These are phyloP conservation scores for Suhomyces kunorum DNA, from an alignment of 1,139 yeast genomes.

Conservation along the genomic window DNA sequence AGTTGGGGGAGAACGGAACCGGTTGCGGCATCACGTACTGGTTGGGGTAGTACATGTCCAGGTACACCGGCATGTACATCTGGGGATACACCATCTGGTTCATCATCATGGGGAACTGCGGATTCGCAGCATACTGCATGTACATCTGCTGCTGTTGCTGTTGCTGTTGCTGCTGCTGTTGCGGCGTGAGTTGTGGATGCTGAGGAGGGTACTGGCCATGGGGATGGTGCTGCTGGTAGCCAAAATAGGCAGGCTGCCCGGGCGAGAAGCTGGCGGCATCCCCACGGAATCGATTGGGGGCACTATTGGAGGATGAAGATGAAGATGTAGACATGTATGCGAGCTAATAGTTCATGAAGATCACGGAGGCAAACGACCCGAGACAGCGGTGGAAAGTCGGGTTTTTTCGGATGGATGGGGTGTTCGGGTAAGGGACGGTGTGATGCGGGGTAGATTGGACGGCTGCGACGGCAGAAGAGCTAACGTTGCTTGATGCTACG, in stretches of 20 bases:
- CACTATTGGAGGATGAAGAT: constrained; percentile 27
- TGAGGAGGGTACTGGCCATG: constrained; percentile 22
- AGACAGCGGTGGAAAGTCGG: background rate
- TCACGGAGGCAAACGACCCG: constrained; percentile 2
- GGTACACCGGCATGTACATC: constrained; percentile 21
- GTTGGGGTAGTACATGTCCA: constrained; percentile 20
- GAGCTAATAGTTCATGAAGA: constrained; percentile 5
- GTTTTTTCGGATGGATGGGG: background rate
- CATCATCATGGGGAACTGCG: constrained; percentile 18
- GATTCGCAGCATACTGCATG: constrained; percentile 17
- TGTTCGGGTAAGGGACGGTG: constrained; percentile 1
- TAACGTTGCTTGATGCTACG: constrained; percentile 10
- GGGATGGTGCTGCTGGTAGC: constrained; percentile 18
- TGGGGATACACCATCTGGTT: constrained; percentile 21
- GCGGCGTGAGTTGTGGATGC: constrained; percentile 23
- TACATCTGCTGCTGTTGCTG: constrained; percentile 19
- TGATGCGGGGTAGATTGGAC: constrained; percentile 1
- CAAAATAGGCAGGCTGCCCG: constrained; percentile 22
- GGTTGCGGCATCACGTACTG: constrained; percentile 21
- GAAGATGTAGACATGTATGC: constrained; percentile 15
- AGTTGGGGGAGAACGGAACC: constrained; percentile 15
- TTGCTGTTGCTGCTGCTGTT: constrained; percentile 16
- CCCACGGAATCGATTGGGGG: constrained; percentile 44
- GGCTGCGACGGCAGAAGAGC: background rate
- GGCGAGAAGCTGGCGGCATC: constrained; percentile 48